Percentiles rank a stretch among this genome's conserved stretches.
These are phyloP conservation scores for Cryphonectria carpinicola DNA, from an alignment of 2,329 filamentous ascomycete species.

Conservation along the genomic window DNA sequence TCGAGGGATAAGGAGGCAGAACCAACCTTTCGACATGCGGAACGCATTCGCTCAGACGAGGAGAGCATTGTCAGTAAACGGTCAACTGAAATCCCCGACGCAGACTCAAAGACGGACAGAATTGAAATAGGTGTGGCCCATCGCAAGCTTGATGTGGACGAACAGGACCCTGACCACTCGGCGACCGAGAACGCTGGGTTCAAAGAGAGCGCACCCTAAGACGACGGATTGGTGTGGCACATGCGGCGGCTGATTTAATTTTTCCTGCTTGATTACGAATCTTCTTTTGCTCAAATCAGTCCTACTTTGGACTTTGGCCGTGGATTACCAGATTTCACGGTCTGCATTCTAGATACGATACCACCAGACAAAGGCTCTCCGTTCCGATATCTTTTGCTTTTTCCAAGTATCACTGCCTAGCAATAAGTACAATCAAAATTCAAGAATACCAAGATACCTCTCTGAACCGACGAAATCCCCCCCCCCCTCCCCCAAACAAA, in stretches of 20 bases:
- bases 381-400: not conserved
- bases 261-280: not conserved
- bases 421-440: not conserved
- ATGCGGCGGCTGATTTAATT: not conserved
- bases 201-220: not conserved
- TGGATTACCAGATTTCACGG: not conserved
- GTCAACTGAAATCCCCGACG: not conserved
- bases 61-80: not conserved
- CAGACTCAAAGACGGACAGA: not conserved
- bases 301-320: not conserved
- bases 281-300: not conserved
- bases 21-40: constrained; percentile 7
- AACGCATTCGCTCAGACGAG: not conserved
- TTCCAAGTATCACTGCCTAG: not conserved
- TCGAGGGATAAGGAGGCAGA: constrained; percentile 32
- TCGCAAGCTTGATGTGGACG: not conserved
- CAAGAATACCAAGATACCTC: not conserved
- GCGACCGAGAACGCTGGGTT: not conserved
- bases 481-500: no score
- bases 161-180: not conserved
- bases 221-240: not conserved
- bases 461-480: not conserved
- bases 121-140: not conserved
- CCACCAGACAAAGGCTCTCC: not conserved
- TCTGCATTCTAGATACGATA: not conserved